A percentile compares a stretch with the other conserved stretches of the same genome.
phyloP scores from a whole-genome alignment of 805 yeast genomes.

The Saturnispora gosingensis region DNA sequence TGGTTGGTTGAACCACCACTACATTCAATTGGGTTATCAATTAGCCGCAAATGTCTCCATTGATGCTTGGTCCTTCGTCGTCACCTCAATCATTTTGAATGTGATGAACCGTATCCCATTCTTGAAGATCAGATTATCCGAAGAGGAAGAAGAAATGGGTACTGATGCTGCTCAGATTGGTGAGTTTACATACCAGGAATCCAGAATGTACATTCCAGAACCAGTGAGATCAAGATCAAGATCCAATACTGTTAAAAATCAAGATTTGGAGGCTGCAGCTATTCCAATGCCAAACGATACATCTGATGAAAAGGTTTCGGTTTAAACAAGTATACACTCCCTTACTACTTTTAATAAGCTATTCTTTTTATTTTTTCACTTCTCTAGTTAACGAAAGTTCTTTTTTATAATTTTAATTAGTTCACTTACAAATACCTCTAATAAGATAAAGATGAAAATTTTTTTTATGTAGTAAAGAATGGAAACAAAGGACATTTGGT shows the following conservation, averaged over 20 bases:
- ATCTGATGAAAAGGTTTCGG: constrained; percentile 17
- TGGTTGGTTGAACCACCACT: constrained; percentile 85
- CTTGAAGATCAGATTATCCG: constrained; percentile 70
- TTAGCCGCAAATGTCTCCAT: constrained; percentile 67
- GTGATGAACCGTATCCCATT: constrained; percentile 69
- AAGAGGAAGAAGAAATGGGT: constrained; percentile 83
- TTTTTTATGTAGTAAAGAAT: not conserved
- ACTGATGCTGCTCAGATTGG: constrained; percentile 88
- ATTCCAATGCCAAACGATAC: constrained; percentile 21
- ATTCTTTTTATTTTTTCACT: not conserved
- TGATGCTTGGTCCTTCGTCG: constrained; percentile 64
- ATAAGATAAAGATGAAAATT: not conserved
- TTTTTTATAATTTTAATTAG: not conserved
- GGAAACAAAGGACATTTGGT: not conserved
- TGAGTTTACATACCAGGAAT: constrained; percentile 69
- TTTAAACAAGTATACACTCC: not conserved
- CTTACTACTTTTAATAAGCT: not conserved
- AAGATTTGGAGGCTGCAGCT: constrained; percentile 20
- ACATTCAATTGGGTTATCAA: constrained; percentile 79
- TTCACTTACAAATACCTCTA: not conserved
- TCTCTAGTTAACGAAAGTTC: not conserved
- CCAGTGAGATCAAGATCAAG: constrained; percentile 46
- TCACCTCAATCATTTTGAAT: constrained; percentile 60
- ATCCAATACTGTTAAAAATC: constrained; percentile 9
- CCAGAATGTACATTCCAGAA: constrained; percentile 61